Percentiles rank a stretch among this genome's conserved stretches.
Conservation (phyloP, 192 early-diverging fungal genomes). For the Pilaira anomala region DNA sequence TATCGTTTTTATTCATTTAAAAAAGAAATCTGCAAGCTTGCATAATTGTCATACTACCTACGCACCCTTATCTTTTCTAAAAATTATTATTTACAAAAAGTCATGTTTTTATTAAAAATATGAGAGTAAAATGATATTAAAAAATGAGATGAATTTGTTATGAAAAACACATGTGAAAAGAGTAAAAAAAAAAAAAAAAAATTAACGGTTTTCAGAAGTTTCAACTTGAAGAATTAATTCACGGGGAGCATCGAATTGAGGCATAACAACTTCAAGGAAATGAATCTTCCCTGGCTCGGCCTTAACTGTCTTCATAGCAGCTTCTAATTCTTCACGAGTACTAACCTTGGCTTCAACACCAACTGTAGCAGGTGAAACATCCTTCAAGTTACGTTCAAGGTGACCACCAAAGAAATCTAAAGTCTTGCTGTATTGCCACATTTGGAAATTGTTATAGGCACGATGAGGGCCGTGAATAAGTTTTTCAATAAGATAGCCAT, state of each 20-base stretch:
- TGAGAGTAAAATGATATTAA: no score
- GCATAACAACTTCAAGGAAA: constrained; percentile 49
- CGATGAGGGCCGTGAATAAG: constrained; percentile 44
- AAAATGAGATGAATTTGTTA: no score
- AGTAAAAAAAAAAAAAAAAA: not conserved
- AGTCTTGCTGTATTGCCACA: constrained; percentile 48
- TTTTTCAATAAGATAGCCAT: constrained; percentile 52
- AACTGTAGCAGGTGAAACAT: constrained; percentile 13
- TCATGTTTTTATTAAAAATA: no score
- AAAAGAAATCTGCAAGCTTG: no score
- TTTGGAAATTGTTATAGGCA: constrained; percentile 46
- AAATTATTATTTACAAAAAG: no score
- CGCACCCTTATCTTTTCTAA: no score
- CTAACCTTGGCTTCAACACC: constrained; percentile 34
- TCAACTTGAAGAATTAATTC: constrained; percentile 34
- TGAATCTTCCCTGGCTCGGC: constrained; percentile 38
- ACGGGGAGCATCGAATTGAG: constrained; percentile 42
- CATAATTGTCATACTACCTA: no score
- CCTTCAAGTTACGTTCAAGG: constrained; percentile 23
- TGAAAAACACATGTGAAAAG: no score
- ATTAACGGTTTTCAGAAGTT: constrained; percentile 25
- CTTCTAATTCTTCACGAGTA: constrained; percentile 39
- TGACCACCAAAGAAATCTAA: constrained; percentile 43
- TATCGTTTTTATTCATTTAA: no score
- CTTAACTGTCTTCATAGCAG: constrained; percentile 28